Base-by-base conservation (phyloP, 495 filamentous ascomycete species). In the Lasiosphaeria hispida region DNA sequence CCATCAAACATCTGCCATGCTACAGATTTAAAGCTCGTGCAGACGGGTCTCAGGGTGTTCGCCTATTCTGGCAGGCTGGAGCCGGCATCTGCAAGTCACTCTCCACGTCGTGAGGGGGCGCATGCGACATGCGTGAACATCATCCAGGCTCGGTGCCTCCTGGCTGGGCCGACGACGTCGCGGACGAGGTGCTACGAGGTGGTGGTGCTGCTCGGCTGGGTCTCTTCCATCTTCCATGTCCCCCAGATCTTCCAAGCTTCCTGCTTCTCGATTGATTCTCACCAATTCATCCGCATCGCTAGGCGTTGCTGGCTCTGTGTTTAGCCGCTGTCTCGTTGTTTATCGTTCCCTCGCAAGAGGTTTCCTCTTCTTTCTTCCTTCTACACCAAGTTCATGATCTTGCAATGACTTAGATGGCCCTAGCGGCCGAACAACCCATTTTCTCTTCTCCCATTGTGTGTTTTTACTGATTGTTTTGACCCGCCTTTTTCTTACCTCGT, bases 341-440 rank as follows among this genome's bases (percentile, higher is more conserved):
- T 57, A 60, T 54, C 60, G 38, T 58, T 60, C 60, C 60, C 63
- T 68, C 58, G 52, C 55, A 7, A 58, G 65, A 62, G 56, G 23
- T 40, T 40, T 51, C 50, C 51, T 47, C 54, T 59, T 48, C 53
- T 64, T 30, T 65, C 51, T 62, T 50, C 49, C 39, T 48, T 39
- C 48, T 43, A 23, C 43, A 53, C 33, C 41, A 47, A 43, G 56
- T 72, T 74, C 66, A 77, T 77, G 75, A 71, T 70, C 69, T 68
- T 61, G 58, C 68, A 64, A 73, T 71, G 60, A 64, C 68, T 64
- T 68, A 67, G 64, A 54, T 63, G 72, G 75, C 72, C 72, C 64
- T 63, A 61, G 65, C 63, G 71, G 75, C 71, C 74, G 38, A 33
- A 23, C 14, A 57, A 23, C 57, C 51, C 59, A 14, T 60, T 65